phyloP scores from a whole-genome alignment of 2,329 filamentous ascomycete genomes.

The Fusarium tanahbumbuense region DNA sequence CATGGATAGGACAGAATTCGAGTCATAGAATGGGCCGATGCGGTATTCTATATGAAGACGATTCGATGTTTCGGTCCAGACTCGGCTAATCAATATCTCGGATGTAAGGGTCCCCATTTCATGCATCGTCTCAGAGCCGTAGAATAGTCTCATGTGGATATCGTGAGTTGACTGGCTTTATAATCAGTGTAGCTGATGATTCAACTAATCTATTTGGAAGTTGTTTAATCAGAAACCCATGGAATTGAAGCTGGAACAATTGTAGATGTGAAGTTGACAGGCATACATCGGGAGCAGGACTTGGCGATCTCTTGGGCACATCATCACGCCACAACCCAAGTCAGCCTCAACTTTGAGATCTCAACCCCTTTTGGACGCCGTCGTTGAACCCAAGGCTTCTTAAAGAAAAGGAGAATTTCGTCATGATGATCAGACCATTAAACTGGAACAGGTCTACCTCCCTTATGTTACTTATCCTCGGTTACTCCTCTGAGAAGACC shows the following conservation, averaged over 20 bases:
- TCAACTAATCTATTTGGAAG: too few species aligned
- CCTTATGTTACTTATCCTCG: conserved; percentile 41
- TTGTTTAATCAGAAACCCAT: background rate
- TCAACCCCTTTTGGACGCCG: background rate
- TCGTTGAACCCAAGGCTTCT: background rate
- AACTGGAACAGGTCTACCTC: background rate
- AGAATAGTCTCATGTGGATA: conserved; percentile 5
- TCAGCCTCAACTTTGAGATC: conserved; percentile 16
- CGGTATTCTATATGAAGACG: conserved; percentile 25
- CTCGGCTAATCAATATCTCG: conserved; percentile 44
- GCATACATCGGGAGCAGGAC: background rate
- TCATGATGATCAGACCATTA: background rate
- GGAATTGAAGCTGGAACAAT: background rate
- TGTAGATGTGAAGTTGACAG: background rate
- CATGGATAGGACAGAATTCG: background rate
- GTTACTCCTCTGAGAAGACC: conserved; percentile 30
- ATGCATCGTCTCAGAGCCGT: conserved; percentile 15
- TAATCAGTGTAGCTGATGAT: background rate
- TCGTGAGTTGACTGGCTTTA: background rate
- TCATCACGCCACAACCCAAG: conserved; percentile 9
- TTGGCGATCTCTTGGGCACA: conserved; percentile 25
- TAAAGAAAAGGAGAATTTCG: background rate
- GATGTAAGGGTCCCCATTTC: conserved; percentile 37
- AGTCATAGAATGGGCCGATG: conserved; percentile 11
- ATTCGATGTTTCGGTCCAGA: conserved; percentile 39